A percentile compares a stretch with the other conserved stretches of the same genome.
Conservation (phyloP, 176 grass and related monocot species). For the Aegilops longissima region DNA sequence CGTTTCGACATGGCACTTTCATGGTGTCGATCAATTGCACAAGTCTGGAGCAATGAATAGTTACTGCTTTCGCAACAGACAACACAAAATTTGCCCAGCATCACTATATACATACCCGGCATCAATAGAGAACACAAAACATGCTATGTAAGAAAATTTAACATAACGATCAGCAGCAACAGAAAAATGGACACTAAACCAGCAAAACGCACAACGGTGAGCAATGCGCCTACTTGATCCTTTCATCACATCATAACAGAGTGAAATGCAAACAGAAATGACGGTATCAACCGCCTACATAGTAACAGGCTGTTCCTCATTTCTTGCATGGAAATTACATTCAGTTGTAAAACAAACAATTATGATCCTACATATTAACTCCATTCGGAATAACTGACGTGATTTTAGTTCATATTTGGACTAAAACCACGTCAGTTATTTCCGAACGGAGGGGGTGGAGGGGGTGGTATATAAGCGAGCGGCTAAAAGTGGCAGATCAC, state of each 20-base stretch:
- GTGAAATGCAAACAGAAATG: no score
- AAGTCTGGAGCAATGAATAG: neutral
- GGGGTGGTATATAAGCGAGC: no score
- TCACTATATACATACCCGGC: neutral
- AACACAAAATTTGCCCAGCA: constrained; percentile 17
- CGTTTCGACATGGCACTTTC: neutral
- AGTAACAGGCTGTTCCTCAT: neutral
- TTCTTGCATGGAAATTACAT: neutral
- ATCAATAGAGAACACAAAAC: neutral
- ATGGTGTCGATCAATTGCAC: constrained; percentile 7
- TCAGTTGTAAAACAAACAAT: no score
- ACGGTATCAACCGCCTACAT: neutral
- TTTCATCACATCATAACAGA: no score
- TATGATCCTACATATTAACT: no score
- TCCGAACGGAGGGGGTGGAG: no score
- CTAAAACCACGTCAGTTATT: no score
- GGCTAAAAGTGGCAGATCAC: no score
- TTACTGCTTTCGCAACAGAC: neutral
- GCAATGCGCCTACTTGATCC: neutral
- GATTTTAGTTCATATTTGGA: no score
- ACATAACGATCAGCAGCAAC: neutral
- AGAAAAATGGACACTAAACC: neutral
- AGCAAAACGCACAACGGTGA: no score
- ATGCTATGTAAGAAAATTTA: neutral
- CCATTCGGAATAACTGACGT: no score